Conservation (phyloP, 805 yeast genomes). For the Ogataea degrootiae region DNA sequence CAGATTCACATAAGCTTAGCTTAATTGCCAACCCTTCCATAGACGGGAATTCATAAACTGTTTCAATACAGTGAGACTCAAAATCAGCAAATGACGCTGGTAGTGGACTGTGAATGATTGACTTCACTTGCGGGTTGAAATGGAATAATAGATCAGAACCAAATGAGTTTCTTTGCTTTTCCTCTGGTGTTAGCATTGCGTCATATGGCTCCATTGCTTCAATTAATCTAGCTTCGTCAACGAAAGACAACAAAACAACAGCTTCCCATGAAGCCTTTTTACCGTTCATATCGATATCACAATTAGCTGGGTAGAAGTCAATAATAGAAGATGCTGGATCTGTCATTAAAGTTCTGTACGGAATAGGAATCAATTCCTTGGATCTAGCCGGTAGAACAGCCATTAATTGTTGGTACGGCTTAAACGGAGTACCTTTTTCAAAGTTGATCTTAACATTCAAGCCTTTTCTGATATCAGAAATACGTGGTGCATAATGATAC, state of each 20-base stretch:
- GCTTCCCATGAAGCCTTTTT: constrained; percentile 98
- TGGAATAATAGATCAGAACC: constrained; percentile 67
- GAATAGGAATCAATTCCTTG: constrained; percentile 66
- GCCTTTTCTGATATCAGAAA: constrained; percentile 78
- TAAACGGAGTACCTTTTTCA: constrained; percentile 72
- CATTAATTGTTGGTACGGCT: constrained; percentile 95
- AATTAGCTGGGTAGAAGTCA: constrained; percentile 87
- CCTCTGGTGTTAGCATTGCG: constrained; percentile 59
- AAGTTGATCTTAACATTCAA: constrained; percentile 60
- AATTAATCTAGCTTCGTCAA: constrained; percentile 72
- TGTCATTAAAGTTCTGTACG: constrained; percentile 77
- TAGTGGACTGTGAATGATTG: constrained; percentile 67
- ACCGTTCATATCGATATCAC: constrained; percentile 86
- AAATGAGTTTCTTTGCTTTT: constrained; percentile 64
- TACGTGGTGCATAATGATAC: constrained; percentile 91
- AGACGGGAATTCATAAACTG: constrained; percentile 46
- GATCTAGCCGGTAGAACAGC: constrained; percentile 96
- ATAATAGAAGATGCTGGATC: constrained; percentile 81
- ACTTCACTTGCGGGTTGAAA: constrained; percentile 71
- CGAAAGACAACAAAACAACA: constrained; percentile 87
- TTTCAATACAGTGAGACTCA: constrained; percentile 73
- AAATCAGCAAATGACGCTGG: constrained; percentile 75
- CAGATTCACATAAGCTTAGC: constrained; percentile 62
- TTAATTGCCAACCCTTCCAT: constrained; percentile 36
- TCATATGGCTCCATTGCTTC: constrained; percentile 70